Conservation (phyloP, 257 asterid genomes). For the Solanum clarkiae region DNA sequence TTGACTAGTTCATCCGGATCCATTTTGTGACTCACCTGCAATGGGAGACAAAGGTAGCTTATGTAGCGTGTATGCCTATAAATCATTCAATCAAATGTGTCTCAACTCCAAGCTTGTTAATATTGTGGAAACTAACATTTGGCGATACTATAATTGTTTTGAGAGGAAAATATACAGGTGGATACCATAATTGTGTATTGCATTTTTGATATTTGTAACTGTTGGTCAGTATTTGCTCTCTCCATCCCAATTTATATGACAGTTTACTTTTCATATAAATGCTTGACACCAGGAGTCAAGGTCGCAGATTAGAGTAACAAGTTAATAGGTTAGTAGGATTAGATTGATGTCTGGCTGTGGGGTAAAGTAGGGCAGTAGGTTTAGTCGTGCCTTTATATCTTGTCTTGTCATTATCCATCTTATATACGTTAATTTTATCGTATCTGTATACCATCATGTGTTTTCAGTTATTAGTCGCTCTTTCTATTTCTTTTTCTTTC, state of each 20-base stretch:
- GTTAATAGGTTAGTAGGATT: too few relatives aligned
- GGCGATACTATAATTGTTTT: neutral
- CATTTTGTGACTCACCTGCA: conserved; percentile 71
- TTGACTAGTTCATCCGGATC: conserved; percentile 57
- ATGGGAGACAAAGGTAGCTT: neutral
- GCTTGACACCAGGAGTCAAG: neutral
- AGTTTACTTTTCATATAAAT: neutral
- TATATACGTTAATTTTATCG: too few relatives aligned
- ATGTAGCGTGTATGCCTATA: neutral
- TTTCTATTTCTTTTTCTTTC: too few relatives aligned
- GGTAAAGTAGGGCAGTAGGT: too few relatives aligned
- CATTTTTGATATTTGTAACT: neutral
- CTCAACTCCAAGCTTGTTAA: neutral
- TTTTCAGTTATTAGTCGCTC: too few relatives aligned
- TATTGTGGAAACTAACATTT: neutral
- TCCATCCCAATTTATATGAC: neutral
- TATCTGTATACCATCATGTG: too few relatives aligned
- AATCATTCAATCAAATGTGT: neutral
- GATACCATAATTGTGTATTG: neutral
- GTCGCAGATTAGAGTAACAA: too few relatives aligned
- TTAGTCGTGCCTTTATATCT: too few relatives aligned
- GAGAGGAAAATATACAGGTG: neutral
- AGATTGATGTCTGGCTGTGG: too few relatives aligned
- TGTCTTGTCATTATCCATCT: too few relatives aligned
- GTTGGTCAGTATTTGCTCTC: neutral